A percentile compares a stretch with the other conserved stretches of the same genome.
Conservation (phyloP, 805 yeast species). For the Scheffersomyces lignosus region DNA sequence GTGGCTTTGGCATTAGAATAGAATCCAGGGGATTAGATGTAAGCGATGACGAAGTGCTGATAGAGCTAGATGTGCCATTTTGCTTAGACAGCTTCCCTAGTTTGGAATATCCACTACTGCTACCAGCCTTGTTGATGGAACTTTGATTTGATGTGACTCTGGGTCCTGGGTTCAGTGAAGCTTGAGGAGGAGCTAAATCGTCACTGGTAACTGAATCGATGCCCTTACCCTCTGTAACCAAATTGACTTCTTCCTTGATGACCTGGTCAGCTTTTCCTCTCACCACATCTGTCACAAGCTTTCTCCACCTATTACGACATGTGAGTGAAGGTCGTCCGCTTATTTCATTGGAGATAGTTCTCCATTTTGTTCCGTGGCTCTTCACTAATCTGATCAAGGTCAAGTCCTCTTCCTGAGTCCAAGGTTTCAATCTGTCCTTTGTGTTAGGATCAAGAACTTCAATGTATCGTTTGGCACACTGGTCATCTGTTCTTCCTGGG, state of each 20-base stretch:
- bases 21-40: too few relatives aligned
- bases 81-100: too few relatives aligned
- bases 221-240: constrained; percentile 32
- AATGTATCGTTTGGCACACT: constrained; percentile 86
- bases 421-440: constrained; percentile 71
- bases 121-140: background rate
- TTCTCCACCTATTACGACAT: constrained; percentile 92
- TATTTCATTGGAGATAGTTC: constrained; percentile 70
- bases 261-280: constrained; percentile 59
- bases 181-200: background rate
- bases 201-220: background rate
- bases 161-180: background rate
- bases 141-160: background rate
- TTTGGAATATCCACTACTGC: too few relatives aligned
- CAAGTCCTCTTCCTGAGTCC: constrained; percentile 80
- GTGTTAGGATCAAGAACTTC: constrained; percentile 86
- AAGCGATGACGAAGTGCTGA: background rate
- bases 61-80: background rate
- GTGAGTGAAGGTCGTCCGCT: constrained; percentile 83
- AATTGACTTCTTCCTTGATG: constrained; percentile 60
- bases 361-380: constrained; percentile 84
- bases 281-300: constrained; percentile 73
- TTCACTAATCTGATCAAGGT: constrained; percentile 66
- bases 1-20: too few relatives aligned
- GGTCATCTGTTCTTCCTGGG: constrained; percentile 89